Evolutionary conservation across 306 rosid species (phyloP).

Genomic region (Sindora glabra): DNA sequence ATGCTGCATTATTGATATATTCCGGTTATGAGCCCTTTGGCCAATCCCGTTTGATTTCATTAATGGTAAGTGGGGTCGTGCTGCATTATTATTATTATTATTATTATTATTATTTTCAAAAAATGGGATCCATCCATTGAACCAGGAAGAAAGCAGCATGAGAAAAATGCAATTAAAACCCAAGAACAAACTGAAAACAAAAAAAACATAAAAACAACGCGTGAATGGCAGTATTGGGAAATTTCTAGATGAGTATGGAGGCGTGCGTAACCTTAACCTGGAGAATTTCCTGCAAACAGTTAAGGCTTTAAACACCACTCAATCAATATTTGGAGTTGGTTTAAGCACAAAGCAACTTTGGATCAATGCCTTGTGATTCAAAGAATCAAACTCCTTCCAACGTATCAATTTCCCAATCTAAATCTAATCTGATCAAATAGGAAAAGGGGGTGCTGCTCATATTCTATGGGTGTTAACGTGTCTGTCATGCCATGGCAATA

Average conservation of each 20-base stretch:
- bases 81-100: no score
- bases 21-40: no score
- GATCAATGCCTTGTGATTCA: conserved; percentile 17
- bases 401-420: background rate
- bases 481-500: conserved; percentile 86
- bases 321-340: conserved; percentile 35
- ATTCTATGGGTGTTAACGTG: conserved; percentile 99
- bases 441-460: conserved; percentile 48
- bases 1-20: no score
- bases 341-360: conserved; percentile 20
- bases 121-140: no score
- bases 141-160: no score
- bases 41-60: no score
- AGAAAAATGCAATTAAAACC: no score
- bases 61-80: no score
- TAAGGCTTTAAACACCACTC: conserved; percentile 72
- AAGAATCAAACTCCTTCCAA: conserved; percentile 22
- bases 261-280: conserved; percentile 66
- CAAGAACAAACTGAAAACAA: background rate
- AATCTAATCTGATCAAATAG: background rate
- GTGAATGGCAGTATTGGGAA: no score
- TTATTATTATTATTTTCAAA: no score
- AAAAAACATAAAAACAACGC: background rate
- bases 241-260: conserved; percentile 21
- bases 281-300: conserved; percentile 1